Percentiles rank a stretch among this genome's conserved stretches.
Conservation (phyloP, 805 yeast genomes). For the Ascoidea rubescens region DNA sequence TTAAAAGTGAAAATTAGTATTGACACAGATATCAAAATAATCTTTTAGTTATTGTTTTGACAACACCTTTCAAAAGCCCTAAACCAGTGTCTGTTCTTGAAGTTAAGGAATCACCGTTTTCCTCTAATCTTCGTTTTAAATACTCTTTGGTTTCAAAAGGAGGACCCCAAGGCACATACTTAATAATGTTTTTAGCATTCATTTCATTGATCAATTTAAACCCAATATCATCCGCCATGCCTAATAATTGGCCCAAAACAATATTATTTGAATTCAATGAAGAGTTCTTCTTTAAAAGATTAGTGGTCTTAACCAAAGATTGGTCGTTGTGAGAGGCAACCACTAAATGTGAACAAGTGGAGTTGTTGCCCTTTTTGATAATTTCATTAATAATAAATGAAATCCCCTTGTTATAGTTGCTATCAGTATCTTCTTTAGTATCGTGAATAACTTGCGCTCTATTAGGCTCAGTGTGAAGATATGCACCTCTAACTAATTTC, state of each 20-base stretch:
- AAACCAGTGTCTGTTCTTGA: constrained; percentile 76
- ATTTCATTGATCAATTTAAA: constrained; percentile 54
- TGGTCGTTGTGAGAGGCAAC: constrained; percentile 83
- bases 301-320: constrained; percentile 63
- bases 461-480: constrained; percentile 76
- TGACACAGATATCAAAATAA: constrained; percentile 6
- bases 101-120: constrained; percentile 71
- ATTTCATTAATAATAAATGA: constrained; percentile 46
- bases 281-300: constrained; percentile 27
- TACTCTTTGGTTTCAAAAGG: constrained; percentile 88
- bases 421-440: constrained; percentile 72
- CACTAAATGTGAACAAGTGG: constrained; percentile 61
- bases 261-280: constrained; percentile 37
- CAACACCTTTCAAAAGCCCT: constrained; percentile 48
- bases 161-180: constrained; percentile 98
- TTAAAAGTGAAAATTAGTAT: too few relatives aligned
- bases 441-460: constrained; percentile 54
- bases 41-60: constrained; percentile 21
- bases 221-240: constrained; percentile 90
- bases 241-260: constrained; percentile 80
- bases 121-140: constrained; percentile 78
- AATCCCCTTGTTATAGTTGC: constrained; percentile 60
- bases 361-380: constrained; percentile 25
- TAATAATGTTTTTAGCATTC: constrained; percentile 62
- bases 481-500: constrained; percentile 92